Conservation (phyloP, 2,329 filamentous ascomycete genomes). For the Pseudogymnoascus sp. region DNA sequence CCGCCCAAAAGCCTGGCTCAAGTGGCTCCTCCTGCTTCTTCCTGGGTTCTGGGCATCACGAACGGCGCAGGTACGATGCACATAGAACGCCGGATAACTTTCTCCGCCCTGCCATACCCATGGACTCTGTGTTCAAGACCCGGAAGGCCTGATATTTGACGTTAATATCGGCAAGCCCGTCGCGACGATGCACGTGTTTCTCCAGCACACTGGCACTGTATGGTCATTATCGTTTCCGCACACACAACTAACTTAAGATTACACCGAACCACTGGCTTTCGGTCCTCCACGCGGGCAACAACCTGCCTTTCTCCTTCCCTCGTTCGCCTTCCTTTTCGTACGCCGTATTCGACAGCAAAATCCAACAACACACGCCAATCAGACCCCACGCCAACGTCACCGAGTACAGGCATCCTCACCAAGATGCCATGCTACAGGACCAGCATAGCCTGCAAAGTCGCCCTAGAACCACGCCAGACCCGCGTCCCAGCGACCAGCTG, state of each 20-base stretch:
- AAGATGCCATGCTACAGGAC: slow-evolving; percentile 1
- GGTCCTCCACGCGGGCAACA: background rate
- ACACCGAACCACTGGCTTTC: slow-evolving; percentile 5
- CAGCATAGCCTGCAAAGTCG: background rate
- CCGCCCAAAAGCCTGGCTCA: slow-evolving; percentile 4
- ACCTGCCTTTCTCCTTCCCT: background rate
- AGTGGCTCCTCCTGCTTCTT: background rate
- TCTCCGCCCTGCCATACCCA: background rate
- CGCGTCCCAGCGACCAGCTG: background rate
- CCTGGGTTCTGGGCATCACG: background rate
- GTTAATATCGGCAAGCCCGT: background rate
- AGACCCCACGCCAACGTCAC: background rate
- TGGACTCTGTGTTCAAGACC: background rate
- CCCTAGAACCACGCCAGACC: slow-evolving; percentile 1
- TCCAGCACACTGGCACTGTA: background rate
- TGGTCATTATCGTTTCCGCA: background rate
- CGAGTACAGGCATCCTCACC: background rate
- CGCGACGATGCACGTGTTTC: background rate
- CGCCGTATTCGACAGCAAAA: background rate
- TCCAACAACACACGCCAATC: background rate
- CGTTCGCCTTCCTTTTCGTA: background rate
- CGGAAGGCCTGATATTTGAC: background rate
- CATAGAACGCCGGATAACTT: background rate
- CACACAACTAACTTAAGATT: background rate
- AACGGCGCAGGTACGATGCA: slow-evolving; percentile 1